Evolutionary conservation across 2,329 filamentous ascomycete genomes (phyloP).

Genomic region (Sordariomycetes sp.): DNA sequence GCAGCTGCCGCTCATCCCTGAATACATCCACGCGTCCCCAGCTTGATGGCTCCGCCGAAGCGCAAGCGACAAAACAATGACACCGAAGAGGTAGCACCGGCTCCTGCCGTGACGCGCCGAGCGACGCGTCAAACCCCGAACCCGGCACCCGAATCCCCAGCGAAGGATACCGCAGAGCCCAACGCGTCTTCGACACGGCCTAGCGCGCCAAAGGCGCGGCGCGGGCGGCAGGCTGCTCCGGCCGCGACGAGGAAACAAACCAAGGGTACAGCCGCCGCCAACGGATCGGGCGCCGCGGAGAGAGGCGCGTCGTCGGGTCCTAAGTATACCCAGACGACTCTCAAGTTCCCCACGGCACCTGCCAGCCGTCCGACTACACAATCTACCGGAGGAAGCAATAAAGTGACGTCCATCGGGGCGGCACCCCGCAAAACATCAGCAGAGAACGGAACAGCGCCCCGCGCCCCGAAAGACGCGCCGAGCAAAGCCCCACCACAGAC

Average conservation of each 20-base stretch:
- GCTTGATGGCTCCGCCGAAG: constrained; percentile 3
- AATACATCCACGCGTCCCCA: neutral
- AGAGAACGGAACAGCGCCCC: constrained; percentile 8
- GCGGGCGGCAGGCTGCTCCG: neutral
- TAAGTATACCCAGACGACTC: constrained; percentile 5
- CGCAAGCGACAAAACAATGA: constrained; percentile 2
- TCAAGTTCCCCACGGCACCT: constrained; percentile 12
- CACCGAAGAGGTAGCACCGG: neutral
- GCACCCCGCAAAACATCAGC: constrained; percentile 8
- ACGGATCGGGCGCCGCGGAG: constrained; percentile 11
- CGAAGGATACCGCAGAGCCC: constrained; percentile 9
- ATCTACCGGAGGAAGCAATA: constrained; percentile 22
- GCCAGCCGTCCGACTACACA: constrained; percentile 16
- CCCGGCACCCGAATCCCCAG: constrained; percentile 17
- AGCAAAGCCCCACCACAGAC: constrained; percentile 12
- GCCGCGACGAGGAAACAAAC: constrained; percentile 1
- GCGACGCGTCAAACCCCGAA: constrained; percentile 17
- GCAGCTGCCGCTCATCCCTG: neutral
- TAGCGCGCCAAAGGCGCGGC: neutral
- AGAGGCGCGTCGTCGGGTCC: constrained; percentile 3
- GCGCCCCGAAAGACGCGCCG: neutral
- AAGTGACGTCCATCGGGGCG: constrained; percentile 23
- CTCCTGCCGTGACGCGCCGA: constrained; percentile 9
- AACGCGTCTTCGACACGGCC: neutral
- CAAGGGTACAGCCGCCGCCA: constrained; percentile 1